Conservation (phyloP, 78 protist species). For the Speleostelium caveatum region DNA sequence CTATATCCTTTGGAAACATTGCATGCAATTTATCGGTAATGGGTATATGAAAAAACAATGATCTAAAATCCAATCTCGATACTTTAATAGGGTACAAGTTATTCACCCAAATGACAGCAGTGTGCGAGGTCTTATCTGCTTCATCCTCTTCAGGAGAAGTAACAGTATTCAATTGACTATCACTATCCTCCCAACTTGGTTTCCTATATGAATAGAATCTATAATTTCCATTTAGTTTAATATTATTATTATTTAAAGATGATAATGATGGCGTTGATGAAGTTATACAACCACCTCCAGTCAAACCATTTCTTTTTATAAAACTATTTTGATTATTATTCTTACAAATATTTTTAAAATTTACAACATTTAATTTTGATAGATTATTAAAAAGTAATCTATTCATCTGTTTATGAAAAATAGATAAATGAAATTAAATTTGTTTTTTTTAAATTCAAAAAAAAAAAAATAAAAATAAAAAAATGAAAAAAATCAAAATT, state of each 20-base stretch:
- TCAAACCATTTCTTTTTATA: too few species aligned
- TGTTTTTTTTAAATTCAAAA: background rate
- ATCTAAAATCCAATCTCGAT: slow-evolving; percentile 60
- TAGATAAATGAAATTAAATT: too few species aligned
- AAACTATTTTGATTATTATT: too few species aligned
- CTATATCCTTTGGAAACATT: slow-evolving; percentile 45
- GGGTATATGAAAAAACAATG: slow-evolving; percentile 57
- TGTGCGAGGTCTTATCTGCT: background rate
- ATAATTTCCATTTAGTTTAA: background rate
- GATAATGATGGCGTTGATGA: too few species aligned
- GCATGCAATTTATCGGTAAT: slow-evolving; percentile 28
- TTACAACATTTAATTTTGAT: too few species aligned
- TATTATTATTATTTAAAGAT: background rate
- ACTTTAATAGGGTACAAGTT: slow-evolving; percentile 68
- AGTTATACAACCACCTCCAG: too few species aligned
- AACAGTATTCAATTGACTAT: background rate
- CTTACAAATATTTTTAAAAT: too few species aligned
- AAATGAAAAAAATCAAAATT: background rate
- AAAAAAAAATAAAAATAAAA: too few species aligned
- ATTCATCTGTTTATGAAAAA: too few species aligned
- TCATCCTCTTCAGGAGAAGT: slow-evolving; percentile 10
- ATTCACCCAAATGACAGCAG: slow-evolving; percentile 40
- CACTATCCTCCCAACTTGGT: slow-evolving; percentile 32
- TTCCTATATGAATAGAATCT: slow-evolving; percentile 13
- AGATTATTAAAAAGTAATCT: too few species aligned